A percentile compares a stretch with the other conserved stretches of the same genome.
Evolutionary conservation across 2,329 filamentous ascomycete genomes (phyloP).

Genomic region (Colletotrichum spaethianum): DNA sequence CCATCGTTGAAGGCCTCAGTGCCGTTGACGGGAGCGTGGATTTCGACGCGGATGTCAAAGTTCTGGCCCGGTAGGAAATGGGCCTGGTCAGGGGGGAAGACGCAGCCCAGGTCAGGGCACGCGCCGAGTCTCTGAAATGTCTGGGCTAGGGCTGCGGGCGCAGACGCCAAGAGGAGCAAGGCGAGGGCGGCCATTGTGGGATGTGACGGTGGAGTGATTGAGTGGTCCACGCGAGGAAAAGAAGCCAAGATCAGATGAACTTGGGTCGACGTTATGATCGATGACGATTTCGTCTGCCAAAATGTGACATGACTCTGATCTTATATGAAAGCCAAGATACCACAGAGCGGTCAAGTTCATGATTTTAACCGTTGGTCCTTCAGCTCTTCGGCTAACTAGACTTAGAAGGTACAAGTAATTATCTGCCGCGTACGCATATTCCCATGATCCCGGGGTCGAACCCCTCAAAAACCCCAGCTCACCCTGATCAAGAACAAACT

Average conservation of each 20-base stretch:
- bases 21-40: slow-evolving; percentile 86
- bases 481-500: background rate
- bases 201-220: background rate
- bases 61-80: slow-evolving; percentile 88
- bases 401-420: slow-evolving; percentile 24
- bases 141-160: slow-evolving; percentile 63
- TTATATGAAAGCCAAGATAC: background rate
- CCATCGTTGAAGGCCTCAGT: slow-evolving; percentile 79
- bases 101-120: slow-evolving; percentile 72
- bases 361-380: background rate
- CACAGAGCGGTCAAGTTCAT: background rate
- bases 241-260: background rate
- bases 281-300: background rate
- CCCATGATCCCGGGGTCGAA: background rate
- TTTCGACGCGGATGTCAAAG: slow-evolving; percentile 87
- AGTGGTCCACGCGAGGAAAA: background rate
- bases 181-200: slow-evolving; percentile 52
- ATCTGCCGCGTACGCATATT: slow-evolving; percentile 18
- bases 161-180: slow-evolving; percentile 51
- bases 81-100: slow-evolving; percentile 75
- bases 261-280: background rate
- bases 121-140: slow-evolving; percentile 72
- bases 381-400: slow-evolving; percentile 20
- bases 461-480: background rate
- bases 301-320: too few species aligned